These are phyloP conservation scores for Mycena galericulata DNA, from an alignment of 768 basidiomycete genomes.

Conservation along the genomic window DNA sequence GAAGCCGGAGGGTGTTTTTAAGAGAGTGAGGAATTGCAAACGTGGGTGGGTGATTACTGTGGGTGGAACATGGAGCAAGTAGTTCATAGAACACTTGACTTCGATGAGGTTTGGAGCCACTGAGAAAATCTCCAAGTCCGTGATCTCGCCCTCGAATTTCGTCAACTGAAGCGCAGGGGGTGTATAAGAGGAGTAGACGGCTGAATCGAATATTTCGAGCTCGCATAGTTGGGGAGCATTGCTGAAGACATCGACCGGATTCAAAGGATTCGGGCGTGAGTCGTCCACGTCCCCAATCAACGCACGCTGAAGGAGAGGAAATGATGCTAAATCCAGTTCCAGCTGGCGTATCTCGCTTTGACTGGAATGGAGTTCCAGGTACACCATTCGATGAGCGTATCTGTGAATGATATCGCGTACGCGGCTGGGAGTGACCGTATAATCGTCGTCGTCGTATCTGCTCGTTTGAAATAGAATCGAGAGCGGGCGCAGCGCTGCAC, in stretches of 20 bases:
- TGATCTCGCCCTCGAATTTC: not conserved
- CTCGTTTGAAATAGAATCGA: not conserved
- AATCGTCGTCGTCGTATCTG: too few relatives aligned
- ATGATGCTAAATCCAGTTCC: not conserved
- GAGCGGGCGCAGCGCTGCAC: not conserved
- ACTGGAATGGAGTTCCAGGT: constrained; percentile 5
- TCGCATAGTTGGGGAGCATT: not conserved
- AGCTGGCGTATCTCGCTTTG: not conserved
- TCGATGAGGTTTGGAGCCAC: constrained; percentile 3
- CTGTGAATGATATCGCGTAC: not conserved
- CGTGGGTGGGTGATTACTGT: not conserved
- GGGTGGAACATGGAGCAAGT: not conserved
- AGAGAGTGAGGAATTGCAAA: constrained; percentile 6
- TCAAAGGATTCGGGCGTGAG: not conserved
- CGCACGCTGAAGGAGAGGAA: constrained; percentile 5
- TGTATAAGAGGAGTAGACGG: not conserved
- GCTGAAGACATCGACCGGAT: not conserved
- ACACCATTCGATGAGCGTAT: not conserved
- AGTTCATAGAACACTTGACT: not conserved
- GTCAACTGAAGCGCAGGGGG: not conserved
- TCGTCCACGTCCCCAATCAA: not conserved
- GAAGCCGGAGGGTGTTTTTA: not conserved
- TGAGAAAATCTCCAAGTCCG: not conserved
- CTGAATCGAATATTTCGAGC: not conserved
- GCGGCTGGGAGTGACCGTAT: too few relatives aligned